phyloP scores from a whole-genome alignment of 345 rosid species.

The Eucalyptus regnans region DNA sequence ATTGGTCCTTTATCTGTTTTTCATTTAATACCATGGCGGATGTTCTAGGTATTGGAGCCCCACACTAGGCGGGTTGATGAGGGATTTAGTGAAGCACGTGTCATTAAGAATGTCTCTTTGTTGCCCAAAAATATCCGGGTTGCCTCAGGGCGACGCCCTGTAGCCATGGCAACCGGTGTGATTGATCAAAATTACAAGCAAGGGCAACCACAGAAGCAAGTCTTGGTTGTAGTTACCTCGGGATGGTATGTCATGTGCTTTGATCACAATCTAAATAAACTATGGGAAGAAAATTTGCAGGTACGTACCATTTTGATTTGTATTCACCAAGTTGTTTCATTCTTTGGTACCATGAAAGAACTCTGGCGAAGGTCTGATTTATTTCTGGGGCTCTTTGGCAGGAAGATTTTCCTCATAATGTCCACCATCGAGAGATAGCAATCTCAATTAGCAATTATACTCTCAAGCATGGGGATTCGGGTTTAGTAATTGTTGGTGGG shows the following conservation, averaged over 20 bases:
- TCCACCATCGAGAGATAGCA: slow-evolving; percentile 81
- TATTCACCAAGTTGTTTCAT: not conserved
- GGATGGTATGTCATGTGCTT: slow-evolving; percentile 96
- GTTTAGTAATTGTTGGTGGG: slow-evolving; percentile 86
- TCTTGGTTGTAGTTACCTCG: slow-evolving; percentile 90
- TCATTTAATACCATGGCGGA: not conserved
- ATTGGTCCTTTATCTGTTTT: not conserved
- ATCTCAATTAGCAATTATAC: slow-evolving; percentile 81
- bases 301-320: slow-evolving; percentile 8
- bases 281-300: slow-evolving; percentile 94
- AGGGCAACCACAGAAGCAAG: slow-evolving; percentile 85
- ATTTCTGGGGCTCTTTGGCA: slow-evolving; percentile 2
- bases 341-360: not conserved
- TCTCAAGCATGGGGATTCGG: slow-evolving; percentile 76
- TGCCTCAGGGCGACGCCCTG: slow-evolving; percentile 76
- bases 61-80: slow-evolving; percentile 76
- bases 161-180: slow-evolving; percentile 94
- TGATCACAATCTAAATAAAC: slow-evolving; percentile 90
- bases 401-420: slow-evolving; percentile 92
- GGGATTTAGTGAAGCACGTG: slow-evolving; percentile 84
- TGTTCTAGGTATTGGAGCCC: slow-evolving; percentile 71
- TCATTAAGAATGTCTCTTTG: slow-evolving; percentile 46
- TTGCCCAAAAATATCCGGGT: slow-evolving; percentile 88
- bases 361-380: not conserved
- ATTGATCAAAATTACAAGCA: slow-evolving; percentile 52